Evolutionary conservation across 257 asterid genomes (phyloP).

Genomic region (Solanum chiquidenum): DNA sequence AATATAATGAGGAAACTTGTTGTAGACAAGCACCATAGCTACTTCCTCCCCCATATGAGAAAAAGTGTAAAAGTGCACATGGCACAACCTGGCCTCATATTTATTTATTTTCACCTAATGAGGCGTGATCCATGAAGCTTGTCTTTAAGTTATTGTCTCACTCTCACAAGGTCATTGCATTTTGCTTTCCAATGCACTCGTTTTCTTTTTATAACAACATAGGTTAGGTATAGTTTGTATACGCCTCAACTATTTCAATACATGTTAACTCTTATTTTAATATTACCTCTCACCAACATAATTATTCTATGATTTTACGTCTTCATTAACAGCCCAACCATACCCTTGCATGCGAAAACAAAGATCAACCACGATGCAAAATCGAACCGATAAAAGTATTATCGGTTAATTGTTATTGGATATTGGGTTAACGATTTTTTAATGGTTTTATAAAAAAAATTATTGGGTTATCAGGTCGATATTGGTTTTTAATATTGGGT

Average conservation of each 20-base stretch:
- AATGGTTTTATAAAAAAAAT: no score
- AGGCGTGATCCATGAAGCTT: background rate
- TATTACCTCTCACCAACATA: background rate
- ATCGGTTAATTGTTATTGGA: no score
- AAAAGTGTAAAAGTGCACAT: background rate
- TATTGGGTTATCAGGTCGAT: no score
- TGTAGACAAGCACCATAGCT: background rate
- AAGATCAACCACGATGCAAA: background rate
- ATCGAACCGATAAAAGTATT: no score
- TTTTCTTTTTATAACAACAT: background rate
- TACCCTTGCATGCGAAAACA: background rate
- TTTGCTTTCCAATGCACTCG: background rate
- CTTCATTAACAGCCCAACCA: background rate
- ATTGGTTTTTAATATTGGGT: no score
- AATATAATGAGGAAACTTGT: background rate
- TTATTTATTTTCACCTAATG: background rate
- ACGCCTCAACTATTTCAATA: background rate
- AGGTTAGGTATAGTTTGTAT: background rate
- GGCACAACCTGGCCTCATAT: background rate
- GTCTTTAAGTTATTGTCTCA: background rate
- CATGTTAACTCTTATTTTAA: background rate
- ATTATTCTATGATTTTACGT: background rate
- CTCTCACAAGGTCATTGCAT: background rate
- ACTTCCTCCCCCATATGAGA: background rate
- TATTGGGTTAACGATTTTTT: no score